A percentile compares a stretch with the other conserved stretches of the same genome.
Conservation (phyloP, 352 stramenopile species). For the Pythium utonaiense region DNA sequence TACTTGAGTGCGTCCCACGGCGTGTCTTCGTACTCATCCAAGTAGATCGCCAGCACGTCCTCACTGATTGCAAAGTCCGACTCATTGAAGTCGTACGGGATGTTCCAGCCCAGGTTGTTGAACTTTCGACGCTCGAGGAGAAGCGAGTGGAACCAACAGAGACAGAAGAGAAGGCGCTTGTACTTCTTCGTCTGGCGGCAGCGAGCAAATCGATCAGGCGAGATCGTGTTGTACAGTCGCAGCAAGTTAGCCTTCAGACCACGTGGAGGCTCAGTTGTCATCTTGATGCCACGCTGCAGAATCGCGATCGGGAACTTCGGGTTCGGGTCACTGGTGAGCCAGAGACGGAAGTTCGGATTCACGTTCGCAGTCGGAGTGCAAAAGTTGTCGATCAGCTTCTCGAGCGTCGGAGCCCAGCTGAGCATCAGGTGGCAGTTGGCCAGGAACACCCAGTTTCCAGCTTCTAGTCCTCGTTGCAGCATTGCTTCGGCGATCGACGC, state of each 20-base stretch:
- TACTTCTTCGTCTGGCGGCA: constrained; percentile 89
- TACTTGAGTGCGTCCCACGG: constrained; percentile 95
- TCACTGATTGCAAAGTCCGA: constrained; percentile 96
- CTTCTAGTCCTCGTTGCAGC: constrained; percentile 78
- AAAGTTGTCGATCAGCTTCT: constrained; percentile 93
- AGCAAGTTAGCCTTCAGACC: constrained; percentile 92
- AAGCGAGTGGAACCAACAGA: constrained; percentile 96
- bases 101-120: constrained; percentile 96
- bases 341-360: constrained; percentile 91
- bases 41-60: constrained; percentile 94
- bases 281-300: constrained; percentile 94
- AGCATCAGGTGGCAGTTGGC: constrained; percentile 96
- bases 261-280: constrained; percentile 94
- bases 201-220: constrained; percentile 79
- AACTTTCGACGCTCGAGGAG: constrained; percentile 96
- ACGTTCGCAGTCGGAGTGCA: constrained; percentile 53
- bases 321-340: constrained; percentile 91
- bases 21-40: constrained; percentile 91
- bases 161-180: constrained; percentile 91
- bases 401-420: constrained; percentile 92
- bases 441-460: constrained; percentile 94
- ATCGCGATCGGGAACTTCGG: constrained; percentile 95
- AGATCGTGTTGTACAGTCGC: constrained; percentile 93
- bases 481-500: constrained; percentile 89
- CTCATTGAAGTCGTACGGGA: constrained; percentile 98